These are phyloP conservation scores for Lupinus albus DNA, from an alignment of 306 rosid species.

Conservation along the genomic window DNA sequence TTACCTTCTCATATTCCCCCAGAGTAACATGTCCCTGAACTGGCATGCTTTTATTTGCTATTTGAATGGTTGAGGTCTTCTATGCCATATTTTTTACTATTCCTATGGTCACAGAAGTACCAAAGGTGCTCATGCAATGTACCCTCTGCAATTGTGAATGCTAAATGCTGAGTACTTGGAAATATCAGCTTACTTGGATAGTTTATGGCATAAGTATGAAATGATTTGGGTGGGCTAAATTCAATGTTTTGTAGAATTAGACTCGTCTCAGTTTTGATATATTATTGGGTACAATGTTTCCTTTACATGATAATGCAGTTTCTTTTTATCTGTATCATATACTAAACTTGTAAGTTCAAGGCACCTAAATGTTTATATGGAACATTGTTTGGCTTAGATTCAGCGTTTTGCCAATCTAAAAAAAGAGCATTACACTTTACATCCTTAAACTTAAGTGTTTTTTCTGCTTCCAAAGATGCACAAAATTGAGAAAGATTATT, in stretches of 20 bases:
- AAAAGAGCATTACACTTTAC: not conserved
- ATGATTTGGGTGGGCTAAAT: not conserved
- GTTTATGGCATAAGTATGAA: not conserved
- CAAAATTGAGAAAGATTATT: slow-evolving; percentile 1
- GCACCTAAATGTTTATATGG: not conserved
- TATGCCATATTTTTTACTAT: not conserved
- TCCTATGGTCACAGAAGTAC: slow-evolving; percentile 4
- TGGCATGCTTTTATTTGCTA: slow-evolving; percentile 4
- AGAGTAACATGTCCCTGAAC: not conserved
- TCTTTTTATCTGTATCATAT: not conserved
- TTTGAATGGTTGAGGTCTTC: slow-evolving; percentile 9
- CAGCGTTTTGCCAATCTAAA: not conserved
- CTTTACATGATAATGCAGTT: not conserved
- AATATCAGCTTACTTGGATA: slow-evolving; percentile 14
- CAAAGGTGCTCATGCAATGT: slow-evolving; percentile 15
- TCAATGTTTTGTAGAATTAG: not conserved
- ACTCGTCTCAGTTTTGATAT: not conserved
- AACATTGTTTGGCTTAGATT: not conserved
- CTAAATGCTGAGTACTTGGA: not conserved
- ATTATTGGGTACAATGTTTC: slow-evolving; percentile 3
- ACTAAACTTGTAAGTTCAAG: not conserved
- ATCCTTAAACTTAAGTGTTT: not conserved
- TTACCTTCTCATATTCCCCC: slow-evolving; percentile 18
- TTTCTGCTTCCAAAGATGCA: not conserved
- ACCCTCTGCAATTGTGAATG: slow-evolving; percentile 2